Evolutionary conservation across 768 basidiomycete genomes (phyloP).

Genomic region (Coprinopsis sp.): DNA sequence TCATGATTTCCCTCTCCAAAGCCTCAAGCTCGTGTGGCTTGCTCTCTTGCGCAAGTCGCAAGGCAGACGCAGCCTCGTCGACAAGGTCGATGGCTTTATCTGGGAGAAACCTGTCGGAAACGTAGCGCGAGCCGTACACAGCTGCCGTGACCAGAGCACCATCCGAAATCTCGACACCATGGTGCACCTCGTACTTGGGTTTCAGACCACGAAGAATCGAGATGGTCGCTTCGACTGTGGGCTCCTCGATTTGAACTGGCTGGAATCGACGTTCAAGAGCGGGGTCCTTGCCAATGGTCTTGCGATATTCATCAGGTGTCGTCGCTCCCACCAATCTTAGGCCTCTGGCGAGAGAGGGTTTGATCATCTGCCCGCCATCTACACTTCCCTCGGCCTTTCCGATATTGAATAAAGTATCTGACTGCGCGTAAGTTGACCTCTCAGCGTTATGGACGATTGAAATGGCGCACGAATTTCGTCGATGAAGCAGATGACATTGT

Average conservation of each 20-base stretch:
- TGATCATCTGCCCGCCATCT: constrained; percentile 92
- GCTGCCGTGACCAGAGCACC: constrained; percentile 86
- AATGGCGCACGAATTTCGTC: constrained; percentile 81
- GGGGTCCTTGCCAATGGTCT: constrained; percentile 88
- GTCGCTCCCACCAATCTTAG: constrained; percentile 89
- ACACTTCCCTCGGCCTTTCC: constrained; percentile 91
- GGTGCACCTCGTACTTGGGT: constrained; percentile 83
- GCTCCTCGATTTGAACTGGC: constrained; percentile 84
- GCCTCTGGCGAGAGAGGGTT: constrained; percentile 83
- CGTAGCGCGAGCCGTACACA: constrained; percentile 78
- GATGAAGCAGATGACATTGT: constrained; percentile 87
- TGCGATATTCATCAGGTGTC: constrained; percentile 86
- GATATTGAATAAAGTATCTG: constrained; percentile 79
- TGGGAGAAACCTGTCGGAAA: constrained; percentile 82
- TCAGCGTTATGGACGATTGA: background rate
- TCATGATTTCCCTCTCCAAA: constrained; percentile 79
- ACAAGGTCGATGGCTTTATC: constrained; percentile 92
- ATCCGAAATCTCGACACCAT: constrained; percentile 90
- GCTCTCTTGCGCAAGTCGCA: constrained; percentile 84
- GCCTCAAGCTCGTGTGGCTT: constrained; percentile 83
- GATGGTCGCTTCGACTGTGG: constrained; percentile 78
- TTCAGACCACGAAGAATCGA: constrained; percentile 87
- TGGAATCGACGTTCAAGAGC: constrained; percentile 91
- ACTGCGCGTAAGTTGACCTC: background rate
- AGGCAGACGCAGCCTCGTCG: constrained; percentile 86